Percentiles rank a stretch among this genome's conserved stretches.
Evolutionary conservation across 1,139 yeast species (phyloP).

Genomic region (Saccharomycopsis phalli): DNA sequence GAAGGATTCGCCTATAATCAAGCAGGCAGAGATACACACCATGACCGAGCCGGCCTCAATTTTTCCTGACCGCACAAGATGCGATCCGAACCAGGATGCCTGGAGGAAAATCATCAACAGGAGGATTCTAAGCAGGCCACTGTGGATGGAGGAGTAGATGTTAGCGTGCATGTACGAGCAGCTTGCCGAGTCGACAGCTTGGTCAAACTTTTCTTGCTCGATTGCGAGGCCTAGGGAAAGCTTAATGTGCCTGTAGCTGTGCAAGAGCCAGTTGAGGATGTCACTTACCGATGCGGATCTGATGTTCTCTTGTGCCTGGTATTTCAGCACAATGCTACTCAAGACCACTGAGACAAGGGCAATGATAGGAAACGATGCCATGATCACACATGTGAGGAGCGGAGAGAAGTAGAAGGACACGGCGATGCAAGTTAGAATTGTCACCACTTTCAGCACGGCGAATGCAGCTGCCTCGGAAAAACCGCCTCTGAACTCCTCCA

Average conservation of each 20-base stretch:
- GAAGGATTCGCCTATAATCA: conserved; percentile 56
- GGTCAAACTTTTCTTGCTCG: conserved; percentile 46
- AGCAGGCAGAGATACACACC: conserved; percentile 76
- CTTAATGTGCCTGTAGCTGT: conserved; percentile 52
- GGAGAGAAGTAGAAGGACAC: conserved; percentile 75
- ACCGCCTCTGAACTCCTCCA: conserved; percentile 70
- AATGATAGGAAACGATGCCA: conserved; percentile 67
- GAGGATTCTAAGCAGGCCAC: conserved; percentile 47
- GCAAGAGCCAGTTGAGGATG: conserved; percentile 61
- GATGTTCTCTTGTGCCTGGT: conserved; percentile 49
- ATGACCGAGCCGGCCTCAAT: conserved; percentile 55
- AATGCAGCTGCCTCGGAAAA: conserved; percentile 60
- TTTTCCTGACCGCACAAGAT: conserved; percentile 44
- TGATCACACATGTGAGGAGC: conserved; percentile 68
- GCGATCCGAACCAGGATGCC: conserved; percentile 84
- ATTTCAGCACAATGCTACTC: conserved; percentile 42
- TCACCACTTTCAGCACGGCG: conserved; percentile 41
- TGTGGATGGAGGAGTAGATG: conserved; percentile 45
- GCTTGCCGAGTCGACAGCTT: neutral
- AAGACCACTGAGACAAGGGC: conserved; percentile 39
- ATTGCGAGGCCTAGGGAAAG: conserved; percentile 46
- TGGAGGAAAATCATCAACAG: conserved; percentile 75
- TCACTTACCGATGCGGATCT: conserved; percentile 49
- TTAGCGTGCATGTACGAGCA: conserved; percentile 31
- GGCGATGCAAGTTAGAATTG: conserved; percentile 47